These are phyloP conservation scores for Xylaria sp. DNA, from an alignment of 2,329 filamentous ascomycete genomes.

Conservation along the genomic window DNA sequence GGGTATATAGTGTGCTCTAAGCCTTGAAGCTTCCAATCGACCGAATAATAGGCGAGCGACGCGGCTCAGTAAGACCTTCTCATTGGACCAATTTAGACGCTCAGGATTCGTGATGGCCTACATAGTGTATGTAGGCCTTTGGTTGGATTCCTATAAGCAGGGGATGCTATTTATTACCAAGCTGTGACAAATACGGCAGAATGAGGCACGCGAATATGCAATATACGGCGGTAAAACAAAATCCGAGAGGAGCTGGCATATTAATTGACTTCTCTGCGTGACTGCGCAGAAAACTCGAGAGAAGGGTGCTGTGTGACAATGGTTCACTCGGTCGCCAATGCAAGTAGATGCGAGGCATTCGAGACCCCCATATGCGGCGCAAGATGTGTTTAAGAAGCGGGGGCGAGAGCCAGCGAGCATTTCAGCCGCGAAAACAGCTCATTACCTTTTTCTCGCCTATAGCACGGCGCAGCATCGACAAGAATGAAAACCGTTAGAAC, in stretches of 20 bases:
- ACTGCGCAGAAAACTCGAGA: not conserved
- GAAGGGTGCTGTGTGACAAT: not conserved
- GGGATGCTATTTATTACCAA: conserved; percentile 23
- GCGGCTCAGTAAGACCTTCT: not conserved
- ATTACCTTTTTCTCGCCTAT: not conserved
- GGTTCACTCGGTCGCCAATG: not conserved
- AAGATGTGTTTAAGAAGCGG: not conserved
- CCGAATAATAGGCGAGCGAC: not conserved
- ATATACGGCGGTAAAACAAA: conserved; percentile 12
- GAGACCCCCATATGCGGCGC: not conserved
- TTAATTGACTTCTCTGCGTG: conserved; percentile 27
- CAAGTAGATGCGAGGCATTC: not conserved
- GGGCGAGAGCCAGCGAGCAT: not conserved
- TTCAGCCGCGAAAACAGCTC: conserved; percentile 19
- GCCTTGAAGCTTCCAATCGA: not conserved
- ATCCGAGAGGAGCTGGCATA: conserved; percentile 11
- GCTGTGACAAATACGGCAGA: conserved; percentile 25
- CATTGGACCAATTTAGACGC: not conserved
- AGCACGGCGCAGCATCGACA: not conserved
- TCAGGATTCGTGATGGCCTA: not conserved
- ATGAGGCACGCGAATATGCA: conserved; percentile 11
- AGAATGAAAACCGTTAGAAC: not conserved
- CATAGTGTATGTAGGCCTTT: not conserved
- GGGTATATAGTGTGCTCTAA: not conserved
- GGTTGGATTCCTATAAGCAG: conserved; percentile 11